Evolutionary conservation across 345 rosid genomes (phyloP).

Genomic region (Iberis pinnata): DNA sequence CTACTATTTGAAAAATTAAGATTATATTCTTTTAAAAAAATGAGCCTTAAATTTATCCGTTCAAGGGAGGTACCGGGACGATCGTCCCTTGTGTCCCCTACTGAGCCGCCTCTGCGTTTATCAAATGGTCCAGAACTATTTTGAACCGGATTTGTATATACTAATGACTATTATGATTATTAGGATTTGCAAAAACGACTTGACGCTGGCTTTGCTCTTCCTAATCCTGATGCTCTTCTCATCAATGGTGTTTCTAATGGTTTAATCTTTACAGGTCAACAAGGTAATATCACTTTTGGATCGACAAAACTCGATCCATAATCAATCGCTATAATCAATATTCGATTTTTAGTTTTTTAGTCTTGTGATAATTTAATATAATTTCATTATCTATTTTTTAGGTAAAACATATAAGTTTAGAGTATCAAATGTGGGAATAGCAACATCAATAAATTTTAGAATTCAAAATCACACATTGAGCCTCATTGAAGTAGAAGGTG

Average conservation of each 20-base stretch:
- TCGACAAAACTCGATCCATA: no score
- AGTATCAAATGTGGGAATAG: slow-evolving; percentile 65
- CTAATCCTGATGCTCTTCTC: slow-evolving; percentile 57
- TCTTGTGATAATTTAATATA: no score
- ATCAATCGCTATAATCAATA: no score
- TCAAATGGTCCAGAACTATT: no score
- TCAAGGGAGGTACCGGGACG: no score
- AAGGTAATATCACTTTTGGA: slow-evolving; percentile 47
- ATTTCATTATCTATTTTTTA: slow-evolving; percentile 17
- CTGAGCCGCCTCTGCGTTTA: no score
- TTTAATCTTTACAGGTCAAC: slow-evolving; percentile 40
- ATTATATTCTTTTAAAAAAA: no score
- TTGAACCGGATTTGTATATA: no score
- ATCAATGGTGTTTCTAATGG: slow-evolving; percentile 53
- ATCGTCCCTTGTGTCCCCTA: no score
- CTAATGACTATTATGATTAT: slow-evolving; percentile 6
- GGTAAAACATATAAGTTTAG: slow-evolving; percentile 69
- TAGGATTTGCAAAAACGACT: slow-evolving; percentile 46
- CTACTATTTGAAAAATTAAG: no score
- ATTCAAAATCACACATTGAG: slow-evolving; percentile 66
- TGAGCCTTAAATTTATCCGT: no score
- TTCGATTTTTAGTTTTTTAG: background rate
- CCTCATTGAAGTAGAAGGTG: slow-evolving; percentile 85
- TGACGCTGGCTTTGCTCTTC: slow-evolving; percentile 44
- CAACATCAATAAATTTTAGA: slow-evolving; percentile 70